Base-by-base conservation (phyloP, 139 green algal species). In the Chlamydomonas eustigma region DNA sequence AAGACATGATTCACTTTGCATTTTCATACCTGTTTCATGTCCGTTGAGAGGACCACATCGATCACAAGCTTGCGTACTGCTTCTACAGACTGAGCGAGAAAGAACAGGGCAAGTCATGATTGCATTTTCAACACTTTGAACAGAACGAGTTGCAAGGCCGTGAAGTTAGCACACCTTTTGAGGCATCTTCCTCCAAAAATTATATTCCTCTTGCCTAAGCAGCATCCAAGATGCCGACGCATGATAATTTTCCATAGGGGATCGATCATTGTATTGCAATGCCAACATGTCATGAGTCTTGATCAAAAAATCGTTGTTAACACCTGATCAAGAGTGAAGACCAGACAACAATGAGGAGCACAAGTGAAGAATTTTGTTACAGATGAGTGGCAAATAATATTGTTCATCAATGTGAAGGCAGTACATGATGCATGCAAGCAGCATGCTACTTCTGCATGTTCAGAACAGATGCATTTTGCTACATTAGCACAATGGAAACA, bases 191-290 rank as follows among this genome's bases (percentile, higher is more conserved):
- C 22, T 22, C 52, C 8, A 31, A 28, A 68, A 68, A 28, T 68
- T 68, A 28, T 33, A 68, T 31, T 28, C n/a, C 6, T 68, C 52
- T 4, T 68, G 12, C 18, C 34, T 68, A 4, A 68, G 52, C 52
- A 68, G 52, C 52, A 31, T 68, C 65, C 65, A 72, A n/a, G 65
- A n/a, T 6, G 65, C 65, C 8, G 65, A 33, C 28, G 63, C 37
- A n/a, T 74, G 68, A 38, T 74, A 35, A n/a, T 74, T 74, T 34
- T 73, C 86, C 64, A 86, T 72, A 3, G 84, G 83, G 3, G 67
- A 82, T 31, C 64, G 58, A 78, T 91, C 86, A 39, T 91, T 91
- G 83, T 89, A 91, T 25, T 78, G 76, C 35, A 89, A 30, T 12
- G 87, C 84, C 51, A 89, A 77, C 44, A 37, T 58, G 71, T 89